A percentile compares a stretch with the other conserved stretches of the same genome.
These are phyloP conservation scores for Dysphania ambrosioides DNA, from an alignment of 148 eudicot species.

Conservation along the genomic window DNA sequence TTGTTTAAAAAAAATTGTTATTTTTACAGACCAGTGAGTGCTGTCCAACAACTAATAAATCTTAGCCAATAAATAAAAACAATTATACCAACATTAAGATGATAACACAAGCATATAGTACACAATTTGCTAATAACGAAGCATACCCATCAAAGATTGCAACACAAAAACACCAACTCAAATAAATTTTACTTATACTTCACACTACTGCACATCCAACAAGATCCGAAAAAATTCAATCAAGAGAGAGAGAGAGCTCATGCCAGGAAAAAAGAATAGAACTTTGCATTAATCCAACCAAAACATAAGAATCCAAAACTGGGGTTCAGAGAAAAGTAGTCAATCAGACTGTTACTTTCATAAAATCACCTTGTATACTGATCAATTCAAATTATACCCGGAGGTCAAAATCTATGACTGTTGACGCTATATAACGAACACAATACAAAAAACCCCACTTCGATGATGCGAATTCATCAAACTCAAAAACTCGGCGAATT, in stretches of 20 bases:
- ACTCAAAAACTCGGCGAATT: too few species aligned
- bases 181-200: background rate
- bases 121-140: background rate
- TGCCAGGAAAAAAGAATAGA: constrained; percentile 13
- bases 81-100: background rate
- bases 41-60: too few species aligned
- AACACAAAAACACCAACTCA: constrained; percentile 11
- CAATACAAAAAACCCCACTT: constrained; percentile 25
- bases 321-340: background rate
- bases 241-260: background rate
- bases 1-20: too few species aligned
- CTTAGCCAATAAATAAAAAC: too few species aligned
- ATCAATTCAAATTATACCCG: constrained; percentile 7
- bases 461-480: too few species aligned
- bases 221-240: background rate
- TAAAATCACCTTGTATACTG: constrained; percentile 6
- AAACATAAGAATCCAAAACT: constrained; percentile 11
- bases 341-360: constrained; percentile 9
- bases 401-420: constrained; percentile 21
- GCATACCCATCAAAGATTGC: constrained; percentile 18
- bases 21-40: too few species aligned
- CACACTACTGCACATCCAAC: constrained; percentile 7
- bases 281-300: constrained; percentile 15
- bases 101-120: background rate
- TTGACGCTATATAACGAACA: background rate